A percentile compares a stretch with the other conserved stretches of the same genome.
These are phyloP conservation scores for Apostasia ramifera DNA, from an alignment of 106 monocot species.

Conservation along the genomic window DNA sequence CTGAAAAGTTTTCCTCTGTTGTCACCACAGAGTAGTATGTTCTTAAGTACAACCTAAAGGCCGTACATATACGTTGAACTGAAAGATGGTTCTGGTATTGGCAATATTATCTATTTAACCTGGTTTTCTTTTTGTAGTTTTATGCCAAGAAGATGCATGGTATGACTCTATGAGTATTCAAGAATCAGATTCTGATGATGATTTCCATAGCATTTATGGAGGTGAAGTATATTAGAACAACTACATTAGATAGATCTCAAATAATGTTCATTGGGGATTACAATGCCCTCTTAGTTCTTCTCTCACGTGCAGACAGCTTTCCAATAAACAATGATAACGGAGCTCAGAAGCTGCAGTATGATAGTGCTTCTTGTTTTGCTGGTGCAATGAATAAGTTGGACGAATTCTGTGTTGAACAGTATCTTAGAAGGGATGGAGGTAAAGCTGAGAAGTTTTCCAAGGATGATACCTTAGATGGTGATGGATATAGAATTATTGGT, in stretches of 20 bases:
- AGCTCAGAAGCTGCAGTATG: constrained; percentile 12
- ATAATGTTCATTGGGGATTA: neutral
- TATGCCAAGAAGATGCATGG: constrained; percentile 53
- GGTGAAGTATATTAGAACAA: constrained; percentile 15
- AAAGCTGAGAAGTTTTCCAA: constrained; percentile 6
- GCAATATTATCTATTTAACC: neutral
- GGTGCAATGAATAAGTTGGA: constrained; percentile 31
- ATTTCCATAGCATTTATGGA: constrained; percentile 53
- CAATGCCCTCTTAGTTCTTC: neutral
- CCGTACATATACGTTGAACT: neutral
- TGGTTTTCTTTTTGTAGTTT: constrained; percentile 14
- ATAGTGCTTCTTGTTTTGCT: constrained; percentile 25
- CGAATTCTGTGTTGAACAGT: constrained; percentile 11
- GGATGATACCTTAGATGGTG: neutral
- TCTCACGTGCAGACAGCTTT: constrained; percentile 35
- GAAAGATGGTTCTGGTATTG: neutral
- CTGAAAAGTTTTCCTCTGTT: too few species aligned
- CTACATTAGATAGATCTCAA: neutral
- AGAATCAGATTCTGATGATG: constrained; percentile 51
- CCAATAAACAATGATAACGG: constrained; percentile 27
- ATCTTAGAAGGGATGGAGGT: constrained; percentile 17
- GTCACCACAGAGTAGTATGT: too few species aligned
- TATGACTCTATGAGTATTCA: constrained; percentile 51
- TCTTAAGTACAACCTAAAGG: too few species aligned
- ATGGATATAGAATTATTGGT: constrained; percentile 4